Evolutionary conservation across 257 asterid species (phyloP).

Genomic region (Pogostemon cablin): DNA sequence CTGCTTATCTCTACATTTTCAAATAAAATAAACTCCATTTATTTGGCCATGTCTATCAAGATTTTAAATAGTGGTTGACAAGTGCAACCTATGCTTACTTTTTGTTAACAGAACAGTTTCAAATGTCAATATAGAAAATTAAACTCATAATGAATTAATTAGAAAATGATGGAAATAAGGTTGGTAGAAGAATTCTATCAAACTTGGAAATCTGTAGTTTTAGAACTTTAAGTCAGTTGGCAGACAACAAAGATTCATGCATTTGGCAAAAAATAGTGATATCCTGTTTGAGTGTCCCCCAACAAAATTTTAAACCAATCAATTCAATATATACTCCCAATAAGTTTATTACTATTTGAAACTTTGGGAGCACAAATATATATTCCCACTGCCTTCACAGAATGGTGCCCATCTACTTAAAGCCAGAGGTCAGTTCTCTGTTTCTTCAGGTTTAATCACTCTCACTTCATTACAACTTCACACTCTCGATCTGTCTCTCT

Average conservation of each 20-base stretch:
- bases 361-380: background rate
- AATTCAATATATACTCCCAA: background rate
- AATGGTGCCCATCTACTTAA: conserved; percentile 26
- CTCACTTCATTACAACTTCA: background rate
- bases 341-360: conserved; percentile 8
- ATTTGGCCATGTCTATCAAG: background rate
- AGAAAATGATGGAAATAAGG: background rate
- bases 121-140: background rate
- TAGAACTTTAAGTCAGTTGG: background rate
- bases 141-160: background rate
- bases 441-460: conserved; percentile 7
- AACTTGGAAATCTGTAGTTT: background rate
- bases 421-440: conserved; percentile 28
- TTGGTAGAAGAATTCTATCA: conserved; percentile 25
- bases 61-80: too few species aligned
- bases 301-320: background rate
- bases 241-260: conserved; percentile 27
- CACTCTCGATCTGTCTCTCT: background rate
- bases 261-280: conserved; percentile 20
- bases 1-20: background rate
- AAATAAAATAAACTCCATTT: background rate
- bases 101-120: too few species aligned
- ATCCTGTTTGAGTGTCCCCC: conserved; percentile 18
- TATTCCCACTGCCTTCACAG: background rate
- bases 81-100: too few species aligned